phyloP scores from a whole-genome alignment of 2,329 filamentous ascomycete genomes.

The Epichloe baconii region DNA sequence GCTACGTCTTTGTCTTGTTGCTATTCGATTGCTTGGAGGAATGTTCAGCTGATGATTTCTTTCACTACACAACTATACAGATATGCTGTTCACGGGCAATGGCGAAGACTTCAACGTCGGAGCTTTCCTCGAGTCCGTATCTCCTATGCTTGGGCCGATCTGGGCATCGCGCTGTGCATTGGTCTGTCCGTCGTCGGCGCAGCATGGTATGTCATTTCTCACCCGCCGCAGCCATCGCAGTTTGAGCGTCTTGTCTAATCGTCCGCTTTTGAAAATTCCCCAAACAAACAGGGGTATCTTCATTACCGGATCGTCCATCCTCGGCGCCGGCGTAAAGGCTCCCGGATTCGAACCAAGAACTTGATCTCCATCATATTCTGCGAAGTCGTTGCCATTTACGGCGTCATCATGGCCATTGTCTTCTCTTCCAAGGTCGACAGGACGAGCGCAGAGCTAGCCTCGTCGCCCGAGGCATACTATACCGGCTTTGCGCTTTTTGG shows the following conservation, averaged over 20 bases:
- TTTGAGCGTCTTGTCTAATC: not conserved
- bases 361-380: slow-evolving; percentile 99
- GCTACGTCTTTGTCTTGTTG: too few species aligned
- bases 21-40: not conserved
- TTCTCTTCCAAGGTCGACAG: slow-evolving; percentile 78
- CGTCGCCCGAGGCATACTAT: slow-evolving; percentile 73
- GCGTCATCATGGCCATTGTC: slow-evolving; percentile 98
- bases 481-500: slow-evolving; percentile 93
- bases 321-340: slow-evolving; percentile 91
- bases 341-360: slow-evolving; percentile 98
- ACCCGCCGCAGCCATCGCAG: slow-evolving; percentile 13
- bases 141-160: slow-evolving; percentile 82
- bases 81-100: slow-evolving; percentile 96
- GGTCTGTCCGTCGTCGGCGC: slow-evolving; percentile 92
- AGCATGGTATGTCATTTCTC: slow-evolving; percentile 59
- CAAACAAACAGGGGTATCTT: slow-evolving; percentile 72
- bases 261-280: too few species aligned
- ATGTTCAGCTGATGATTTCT: not conserved
- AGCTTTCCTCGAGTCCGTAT: slow-evolving; percentile 85
- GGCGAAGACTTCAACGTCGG: slow-evolving; percentile 97
- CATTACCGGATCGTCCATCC: slow-evolving; percentile 93
- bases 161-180: slow-evolving; percentile 90
- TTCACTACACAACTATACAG: slow-evolving; percentile 41
- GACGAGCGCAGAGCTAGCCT: slow-evolving; percentile 50
- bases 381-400: slow-evolving; percentile 99